These are phyloP conservation scores for Aspergillus coremiiformis DNA, from an alignment of 495 filamentous ascomycete species.

Conservation along the genomic window DNA sequence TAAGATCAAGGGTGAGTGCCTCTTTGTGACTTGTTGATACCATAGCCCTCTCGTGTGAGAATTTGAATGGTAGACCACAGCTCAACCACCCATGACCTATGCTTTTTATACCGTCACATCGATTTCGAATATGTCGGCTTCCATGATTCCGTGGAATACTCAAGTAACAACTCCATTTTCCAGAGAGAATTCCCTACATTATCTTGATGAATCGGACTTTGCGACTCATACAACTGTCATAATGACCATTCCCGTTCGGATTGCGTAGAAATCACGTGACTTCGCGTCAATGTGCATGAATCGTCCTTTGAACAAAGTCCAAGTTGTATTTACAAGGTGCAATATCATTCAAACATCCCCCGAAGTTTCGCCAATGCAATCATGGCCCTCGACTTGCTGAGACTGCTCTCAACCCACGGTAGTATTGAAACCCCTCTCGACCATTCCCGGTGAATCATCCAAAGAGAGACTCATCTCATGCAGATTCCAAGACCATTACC, in stretches of 20 bases:
- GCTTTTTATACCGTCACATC: background rate
- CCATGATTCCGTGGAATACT: background rate
- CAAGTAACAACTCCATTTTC: background rate
- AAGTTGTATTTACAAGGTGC: no score
- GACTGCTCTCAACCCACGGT: no score
- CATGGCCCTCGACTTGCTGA: no score
- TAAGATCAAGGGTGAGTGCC: background rate
- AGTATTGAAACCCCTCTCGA: no score
- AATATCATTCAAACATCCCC: no score
- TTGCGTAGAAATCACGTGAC: no score
- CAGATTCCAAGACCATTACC: no score
- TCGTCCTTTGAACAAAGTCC: no score
- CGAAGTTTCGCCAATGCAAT: no score
- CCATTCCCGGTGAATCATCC: no score
- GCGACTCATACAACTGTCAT: background rate
- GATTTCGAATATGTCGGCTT: background rate
- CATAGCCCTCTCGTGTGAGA: background rate
- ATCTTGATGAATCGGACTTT: background rate
- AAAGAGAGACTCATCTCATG: no score
- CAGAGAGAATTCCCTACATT: background rate
- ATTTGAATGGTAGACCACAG: background rate
- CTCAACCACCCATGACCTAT: background rate
- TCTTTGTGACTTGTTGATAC: background rate
- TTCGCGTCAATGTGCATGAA: no score
- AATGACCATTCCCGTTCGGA: background rate